Evolutionary conservation across 495 filamentous ascomycete species (phyloP).

Genomic region (Neurospora sp.): DNA sequence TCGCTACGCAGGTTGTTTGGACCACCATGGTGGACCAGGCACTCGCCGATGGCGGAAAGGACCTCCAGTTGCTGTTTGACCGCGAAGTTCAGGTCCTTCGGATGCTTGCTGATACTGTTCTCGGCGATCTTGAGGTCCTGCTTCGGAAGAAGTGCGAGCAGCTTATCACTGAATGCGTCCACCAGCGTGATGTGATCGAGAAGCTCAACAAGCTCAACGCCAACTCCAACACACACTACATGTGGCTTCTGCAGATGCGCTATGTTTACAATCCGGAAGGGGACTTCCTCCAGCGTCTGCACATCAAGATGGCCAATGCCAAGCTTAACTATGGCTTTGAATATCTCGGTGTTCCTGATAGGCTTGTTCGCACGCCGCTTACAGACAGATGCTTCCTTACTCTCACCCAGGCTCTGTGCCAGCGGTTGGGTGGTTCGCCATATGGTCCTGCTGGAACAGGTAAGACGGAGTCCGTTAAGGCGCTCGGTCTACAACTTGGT

Average conservation of each 20-base stretch:
- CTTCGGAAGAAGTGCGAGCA: constrained; percentile 94
- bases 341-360: constrained; percentile 90
- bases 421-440: constrained; percentile 89
- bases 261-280: constrained; percentile 79
- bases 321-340: constrained; percentile 94
- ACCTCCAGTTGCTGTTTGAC: constrained; percentile 58
- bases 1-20: constrained; percentile 94
- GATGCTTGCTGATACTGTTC: constrained; percentile 76
- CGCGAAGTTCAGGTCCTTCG: constrained; percentile 71
- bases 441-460: constrained; percentile 98
- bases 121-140: constrained; percentile 79
- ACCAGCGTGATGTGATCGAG: constrained; percentile 85
- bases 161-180: constrained; percentile 97
- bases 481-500: constrained; percentile 88
- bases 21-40: constrained; percentile 71
- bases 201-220: constrained; percentile 70
- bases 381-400: constrained; percentile 98
- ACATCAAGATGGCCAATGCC: constrained; percentile 95
- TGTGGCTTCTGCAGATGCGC: constrained; percentile 97
- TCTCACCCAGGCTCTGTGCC: constrained; percentile 87
- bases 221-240: constrained; percentile 66
- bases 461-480: constrained; percentile 98
- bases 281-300: constrained; percentile 71
- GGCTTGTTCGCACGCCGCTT: constrained; percentile 89
- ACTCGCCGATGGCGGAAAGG: constrained; percentile 55